Evolutionary conservation across 2,329 filamentous ascomycete genomes (phyloP), one percentile per base, ranked within the genome.

Genomic region (Laburnicola sp.): DNA sequence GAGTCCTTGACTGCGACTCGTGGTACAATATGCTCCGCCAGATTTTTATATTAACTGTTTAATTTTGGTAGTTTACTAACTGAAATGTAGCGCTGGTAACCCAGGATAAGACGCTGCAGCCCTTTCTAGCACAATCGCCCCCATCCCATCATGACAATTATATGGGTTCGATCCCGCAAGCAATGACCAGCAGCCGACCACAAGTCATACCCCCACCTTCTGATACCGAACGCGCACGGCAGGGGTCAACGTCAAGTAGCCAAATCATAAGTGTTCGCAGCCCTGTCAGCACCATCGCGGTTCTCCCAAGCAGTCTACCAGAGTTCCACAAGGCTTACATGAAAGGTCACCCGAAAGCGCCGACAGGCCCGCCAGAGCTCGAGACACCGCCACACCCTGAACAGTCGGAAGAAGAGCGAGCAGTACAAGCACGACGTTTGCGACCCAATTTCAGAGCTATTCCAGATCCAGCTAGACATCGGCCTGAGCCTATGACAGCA

Each of bases 301-400:
- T 99, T 42, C 78, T 99, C 8, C 92, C 94, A 3, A 96, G 89
- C 59, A 97, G 91, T 73, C 76, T 99, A 37, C 91, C 94, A 5
- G 86, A 89, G 28, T 95, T 96, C 53, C 94, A 99, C 73, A 87
- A 87, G 56, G 92, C 94, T 46, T 94, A 88, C 60, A 93, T 97
- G 82, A 87, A 91, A 68, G 85, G 87, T 48, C 73, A 78, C 43
- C 73, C 74, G 6, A 74, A 75, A 51, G 65, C 69, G 4, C 47
- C 58, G 1, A 51, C 56, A 11, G 49, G 49, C 10, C 27, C 58
- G 2, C 59, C 57, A 50, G 65, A 72, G 16, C 51, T 46, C 6
- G 58, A 68, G 37, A 52, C 53, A 45, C 37, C 60, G 80, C 82
- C 69, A 78, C 56, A 58, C 0, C 58, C 54, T 16, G 61, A 51